A percentile compares a stretch with the other conserved stretches of the same genome.
Conservation (phyloP, 2,329 filamentous ascomycete species). For the Epichloe baconii region DNA sequence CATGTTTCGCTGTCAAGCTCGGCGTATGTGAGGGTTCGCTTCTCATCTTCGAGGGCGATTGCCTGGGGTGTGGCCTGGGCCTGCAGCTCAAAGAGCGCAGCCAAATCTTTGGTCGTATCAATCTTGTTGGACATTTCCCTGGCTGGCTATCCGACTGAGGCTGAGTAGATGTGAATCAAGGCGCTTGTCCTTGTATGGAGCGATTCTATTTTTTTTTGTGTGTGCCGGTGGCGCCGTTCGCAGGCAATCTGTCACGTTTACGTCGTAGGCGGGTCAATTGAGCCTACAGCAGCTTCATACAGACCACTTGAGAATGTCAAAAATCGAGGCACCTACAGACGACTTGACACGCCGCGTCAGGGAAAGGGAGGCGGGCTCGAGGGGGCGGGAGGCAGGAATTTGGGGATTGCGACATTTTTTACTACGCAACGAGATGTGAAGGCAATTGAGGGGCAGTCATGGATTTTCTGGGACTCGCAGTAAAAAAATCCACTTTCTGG, state of each 20-base stretch:
- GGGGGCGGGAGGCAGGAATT: neutral
- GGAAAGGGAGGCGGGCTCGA: neutral
- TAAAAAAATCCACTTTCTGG: neutral
- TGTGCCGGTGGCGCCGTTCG: neutral
- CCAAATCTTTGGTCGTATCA: constrained; percentile 59
- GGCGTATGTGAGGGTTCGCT: constrained; percentile 53
- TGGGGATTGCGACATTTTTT: no score
- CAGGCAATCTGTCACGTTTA: neutral
- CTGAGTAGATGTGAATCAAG: neutral
- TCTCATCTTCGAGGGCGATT: constrained; percentile 60
- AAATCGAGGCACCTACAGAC: neutral
- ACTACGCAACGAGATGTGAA: no score
- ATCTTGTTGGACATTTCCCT: constrained; percentile 47
- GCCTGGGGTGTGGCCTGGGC: constrained; percentile 54
- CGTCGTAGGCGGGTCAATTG: neutral
- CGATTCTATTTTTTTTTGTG: no score
- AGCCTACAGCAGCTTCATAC: neutral
- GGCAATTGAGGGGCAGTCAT: no score
- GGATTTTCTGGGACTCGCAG: no score
- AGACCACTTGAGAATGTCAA: neutral
- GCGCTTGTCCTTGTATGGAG: neutral
- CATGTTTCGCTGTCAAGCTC: constrained; percentile 57
- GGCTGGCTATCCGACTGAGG: neutral
- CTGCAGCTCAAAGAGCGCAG: constrained; percentile 58
- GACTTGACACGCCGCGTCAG: neutral